phyloP scores from a whole-genome alignment of 2,329 filamentous ascomycete species.

The Hortaea werneckii region DNA sequence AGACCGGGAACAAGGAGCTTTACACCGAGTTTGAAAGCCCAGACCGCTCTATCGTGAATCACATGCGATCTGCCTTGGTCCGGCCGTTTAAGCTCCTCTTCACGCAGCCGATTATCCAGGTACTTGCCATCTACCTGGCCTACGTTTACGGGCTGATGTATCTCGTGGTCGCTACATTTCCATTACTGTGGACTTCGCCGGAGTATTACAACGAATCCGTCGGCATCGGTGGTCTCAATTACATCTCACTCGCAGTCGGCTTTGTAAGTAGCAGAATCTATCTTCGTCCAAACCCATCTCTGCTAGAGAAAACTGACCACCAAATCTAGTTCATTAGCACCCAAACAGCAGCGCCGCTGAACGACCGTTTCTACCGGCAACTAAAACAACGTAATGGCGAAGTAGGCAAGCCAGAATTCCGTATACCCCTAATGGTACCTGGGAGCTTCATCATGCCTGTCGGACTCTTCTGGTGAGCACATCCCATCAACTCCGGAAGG shows the following conservation, averaged over 20 bases:
- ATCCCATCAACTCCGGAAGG: too few relatives aligned
- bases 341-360: slow-evolving; percentile 16
- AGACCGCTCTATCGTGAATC: slow-evolving; percentile 1
- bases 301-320: too few relatives aligned
- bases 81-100: slow-evolving; percentile 20
- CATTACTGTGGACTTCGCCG: slow-evolving; percentile 17
- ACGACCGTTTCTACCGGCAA: slow-evolving; percentile 20
- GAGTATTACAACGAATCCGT: slow-evolving; percentile 18
- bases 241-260: slow-evolving; percentile 19
- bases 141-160: slow-evolving; percentile 26
- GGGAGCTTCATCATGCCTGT: slow-evolving; percentile 41
- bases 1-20: slow-evolving; percentile 32
- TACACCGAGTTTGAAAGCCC: slow-evolving; percentile 10
- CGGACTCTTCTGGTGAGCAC: slow-evolving; percentile 37
- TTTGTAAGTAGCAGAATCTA: slow-evolving; percentile 6
- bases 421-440: slow-evolving; percentile 42
- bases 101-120: slow-evolving; percentile 22
- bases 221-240: slow-evolving; percentile 23
- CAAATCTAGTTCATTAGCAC: slow-evolving; percentile 26
- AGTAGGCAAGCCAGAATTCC: slow-evolving; percentile 29
- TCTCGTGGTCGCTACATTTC: slow-evolving; percentile 20
- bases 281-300: slow-evolving; percentile 9
- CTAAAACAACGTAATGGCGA: slow-evolving; percentile 21
- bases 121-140: slow-evolving; percentile 23
- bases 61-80: slow-evolving; percentile 10